phyloP scores from a whole-genome alignment of 2,329 filamentous ascomycete species.

The Trichoderma sp. region DNA sequence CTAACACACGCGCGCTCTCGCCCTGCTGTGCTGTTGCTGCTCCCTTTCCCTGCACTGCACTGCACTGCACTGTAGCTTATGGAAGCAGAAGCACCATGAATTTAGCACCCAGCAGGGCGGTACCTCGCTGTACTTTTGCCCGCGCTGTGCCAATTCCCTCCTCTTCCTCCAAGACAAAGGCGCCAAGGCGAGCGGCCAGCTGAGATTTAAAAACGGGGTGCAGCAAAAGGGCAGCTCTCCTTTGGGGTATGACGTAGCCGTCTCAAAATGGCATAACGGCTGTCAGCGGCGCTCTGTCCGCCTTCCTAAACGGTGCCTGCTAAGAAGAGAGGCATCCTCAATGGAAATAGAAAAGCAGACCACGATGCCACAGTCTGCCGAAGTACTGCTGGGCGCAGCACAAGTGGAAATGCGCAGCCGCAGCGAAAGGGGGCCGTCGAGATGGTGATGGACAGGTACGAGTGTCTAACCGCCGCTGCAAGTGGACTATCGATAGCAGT shows the following conservation, averaged over 20 bases:
- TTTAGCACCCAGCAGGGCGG: not conserved
- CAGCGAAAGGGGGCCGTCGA: not conserved
- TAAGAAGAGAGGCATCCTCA: not conserved
- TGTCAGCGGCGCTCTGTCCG: slow-evolving; percentile 4
- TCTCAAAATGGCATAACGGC: slow-evolving; percentile 14
- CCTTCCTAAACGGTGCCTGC: not conserved
- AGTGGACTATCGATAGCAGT: not conserved
- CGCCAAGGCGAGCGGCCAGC: slow-evolving; percentile 18
- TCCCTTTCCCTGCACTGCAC: not conserved
- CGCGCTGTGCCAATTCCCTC: not conserved
- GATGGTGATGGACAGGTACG: slow-evolving; percentile 9
- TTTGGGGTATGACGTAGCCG: slow-evolving; percentile 12
- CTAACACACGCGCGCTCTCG: not conserved
- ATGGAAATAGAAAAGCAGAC: not conserved
- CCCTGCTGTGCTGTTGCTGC: not conserved
- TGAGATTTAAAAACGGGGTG: slow-evolving; percentile 11
- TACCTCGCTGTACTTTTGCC: not conserved
- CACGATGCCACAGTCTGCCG: not conserved
- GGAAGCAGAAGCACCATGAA: not conserved
- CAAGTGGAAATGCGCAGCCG: not conserved
- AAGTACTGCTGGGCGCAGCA: not conserved
- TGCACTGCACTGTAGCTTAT: not conserved
- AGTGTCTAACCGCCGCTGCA: not conserved
- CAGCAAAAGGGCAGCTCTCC: slow-evolving; percentile 13
- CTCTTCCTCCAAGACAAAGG: not conserved